Base-by-base conservation (phyloP, 176 grass and related monocot genomes). In the Musa beccarii region DNA sequence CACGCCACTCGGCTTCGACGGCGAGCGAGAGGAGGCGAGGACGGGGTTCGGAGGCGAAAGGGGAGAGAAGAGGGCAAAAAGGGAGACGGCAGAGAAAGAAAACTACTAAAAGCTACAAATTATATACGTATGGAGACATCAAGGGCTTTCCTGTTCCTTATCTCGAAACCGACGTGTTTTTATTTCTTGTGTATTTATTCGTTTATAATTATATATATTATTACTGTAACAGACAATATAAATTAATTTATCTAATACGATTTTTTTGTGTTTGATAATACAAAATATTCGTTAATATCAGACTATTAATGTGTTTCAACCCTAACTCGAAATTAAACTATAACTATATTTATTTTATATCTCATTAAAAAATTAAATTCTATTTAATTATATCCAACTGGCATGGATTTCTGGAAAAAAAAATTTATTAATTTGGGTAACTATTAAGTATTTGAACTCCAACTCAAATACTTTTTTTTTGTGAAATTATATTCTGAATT, bases 71-170 rank as follows among this genome's bases (percentile, higher is more conserved):
- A 34, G 15, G 67, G 13, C 5, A 34, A 50, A 51, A 23, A 51
- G 26, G 28, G 67, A n/a, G 34, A 14, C 67, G 34, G 67, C 67
- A 50, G 67, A 43, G 67, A 50, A 69, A 17, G 7, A 12, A 68
- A 49, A 29, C 3, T 14, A 69, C 19, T 22, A 13, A 19, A 19
- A 19, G 11, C 49, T 15, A 50, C 16, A n/a, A 69, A n/a, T 61
- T 61, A 61, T 68, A 69, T 69, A 69, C 50, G 50, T 12, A 50
- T 69, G 50, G 16, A 29, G 67, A 69, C 19, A 69, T 43, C 67
- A 16, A 69, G 67, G 67, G 67, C 43, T 69, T 51, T 10, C 34
- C 34, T 50, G 16, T 49, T 69, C 16, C 67, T 19, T 51, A 11
- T 50, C 23, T 17, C 0, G 2, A 50, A 69, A 50, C 16, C 34